phyloP scores from a whole-genome alignment of 1,284 basidiomycete genomes.

The Wallemia ichthyophaga region DNA sequence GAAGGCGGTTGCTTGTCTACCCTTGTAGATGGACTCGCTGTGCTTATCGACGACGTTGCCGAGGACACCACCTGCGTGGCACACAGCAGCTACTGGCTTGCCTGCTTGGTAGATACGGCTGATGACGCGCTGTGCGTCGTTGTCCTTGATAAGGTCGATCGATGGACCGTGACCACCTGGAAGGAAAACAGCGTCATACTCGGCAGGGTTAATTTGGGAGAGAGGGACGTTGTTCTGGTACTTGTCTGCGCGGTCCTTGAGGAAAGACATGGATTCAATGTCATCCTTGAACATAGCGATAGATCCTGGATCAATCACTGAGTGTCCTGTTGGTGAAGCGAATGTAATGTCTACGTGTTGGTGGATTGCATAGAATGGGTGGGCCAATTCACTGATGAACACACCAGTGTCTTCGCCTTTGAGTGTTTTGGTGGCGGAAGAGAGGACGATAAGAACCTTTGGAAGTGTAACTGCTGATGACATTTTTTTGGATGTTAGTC shows the following conservation, averaged over 20 bases:
- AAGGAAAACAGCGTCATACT: constrained; percentile 47
- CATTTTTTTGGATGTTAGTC: background rate
- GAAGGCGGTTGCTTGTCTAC: constrained; percentile 31
- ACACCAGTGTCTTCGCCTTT: constrained; percentile 20
- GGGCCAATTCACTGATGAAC: constrained; percentile 44
- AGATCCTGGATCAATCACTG: constrained; percentile 34
- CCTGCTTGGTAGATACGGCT: constrained; percentile 26
- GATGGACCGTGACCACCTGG: constrained; percentile 42
- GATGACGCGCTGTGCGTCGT: constrained; percentile 23
- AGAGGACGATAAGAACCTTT: background rate
- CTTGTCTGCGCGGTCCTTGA: constrained; percentile 27
- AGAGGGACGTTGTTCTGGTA: constrained; percentile 27
- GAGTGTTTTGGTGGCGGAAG: background rate
- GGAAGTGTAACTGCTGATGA: background rate
- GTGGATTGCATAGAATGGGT: constrained; percentile 40
- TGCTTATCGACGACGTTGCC: constrained; percentile 24
- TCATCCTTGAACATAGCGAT: constrained; percentile 31
- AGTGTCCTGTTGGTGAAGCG: constrained; percentile 40
- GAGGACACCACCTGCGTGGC: constrained; percentile 37
- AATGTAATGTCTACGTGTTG: constrained; percentile 32
- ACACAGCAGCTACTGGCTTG: constrained; percentile 36
- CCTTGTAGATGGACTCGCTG: constrained; percentile 32
- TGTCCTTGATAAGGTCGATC: constrained; percentile 31
- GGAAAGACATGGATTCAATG: constrained; percentile 27
- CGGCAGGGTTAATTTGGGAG: constrained; percentile 24